Percentiles rank a stretch among this genome's conserved stretches.
phyloP scores from a whole-genome alignment of 2,329 filamentous ascomycete species.

The Microdochium trichocladiopsis region DNA sequence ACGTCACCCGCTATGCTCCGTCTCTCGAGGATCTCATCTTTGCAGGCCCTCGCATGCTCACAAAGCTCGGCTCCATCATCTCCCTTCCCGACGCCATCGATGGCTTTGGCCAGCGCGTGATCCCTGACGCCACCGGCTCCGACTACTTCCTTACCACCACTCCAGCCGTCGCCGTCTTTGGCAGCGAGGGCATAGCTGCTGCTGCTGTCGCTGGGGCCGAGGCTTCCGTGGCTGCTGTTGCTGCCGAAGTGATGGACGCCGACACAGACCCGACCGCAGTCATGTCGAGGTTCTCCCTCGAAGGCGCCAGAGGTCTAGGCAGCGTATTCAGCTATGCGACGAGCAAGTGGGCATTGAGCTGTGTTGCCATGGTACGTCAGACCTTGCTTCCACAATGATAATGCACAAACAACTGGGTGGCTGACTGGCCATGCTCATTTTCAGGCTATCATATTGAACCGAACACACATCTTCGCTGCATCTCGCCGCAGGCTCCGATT shows the following conservation, averaged over 20 bases:
- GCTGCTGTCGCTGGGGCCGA: conserved; percentile 20
- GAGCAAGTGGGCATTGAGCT: conserved; percentile 86
- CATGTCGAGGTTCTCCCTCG: conserved; percentile 45
- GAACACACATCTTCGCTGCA: conserved; percentile 89
- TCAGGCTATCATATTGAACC: conserved; percentile 76
- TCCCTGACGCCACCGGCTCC: conserved; percentile 17
- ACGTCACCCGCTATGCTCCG: conserved; percentile 53
- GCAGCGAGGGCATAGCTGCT: conserved; percentile 24
- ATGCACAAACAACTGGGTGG: neutral
- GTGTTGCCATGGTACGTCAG: conserved; percentile 62
- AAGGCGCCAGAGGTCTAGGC: conserved; percentile 63
- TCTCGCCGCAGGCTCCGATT: conserved; percentile 74
- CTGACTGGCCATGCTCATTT: conserved; percentile 6
- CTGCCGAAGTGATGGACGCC: conserved; percentile 31
- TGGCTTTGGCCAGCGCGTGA: conserved; percentile 45
- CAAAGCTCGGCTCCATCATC: conserved; percentile 53
- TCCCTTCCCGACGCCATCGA: conserved; percentile 53
- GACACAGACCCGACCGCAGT: conserved; percentile 32
- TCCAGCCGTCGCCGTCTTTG: conserved; percentile 35
- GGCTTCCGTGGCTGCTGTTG: conserved; percentile 15
- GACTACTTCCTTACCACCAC: conserved; percentile 41
- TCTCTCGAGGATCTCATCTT: conserved; percentile 62
- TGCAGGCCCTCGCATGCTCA: conserved; percentile 63
- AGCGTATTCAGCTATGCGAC: conserved; percentile 87
- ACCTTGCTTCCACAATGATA: neutral